phyloP scores from a whole-genome alignment of 306 rosid genomes.

The Trichosanthes truncata region DNA sequence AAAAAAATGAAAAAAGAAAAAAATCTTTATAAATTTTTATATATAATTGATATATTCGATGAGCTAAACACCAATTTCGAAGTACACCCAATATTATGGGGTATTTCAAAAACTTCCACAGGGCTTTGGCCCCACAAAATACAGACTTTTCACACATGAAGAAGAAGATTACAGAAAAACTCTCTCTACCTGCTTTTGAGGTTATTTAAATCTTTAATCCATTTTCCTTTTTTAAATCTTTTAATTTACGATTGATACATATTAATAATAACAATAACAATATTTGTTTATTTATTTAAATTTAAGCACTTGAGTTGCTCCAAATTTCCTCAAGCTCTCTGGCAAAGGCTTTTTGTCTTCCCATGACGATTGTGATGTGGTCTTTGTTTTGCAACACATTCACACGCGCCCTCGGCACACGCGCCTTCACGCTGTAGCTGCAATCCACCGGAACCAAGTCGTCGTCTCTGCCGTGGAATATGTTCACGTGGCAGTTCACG shows the following conservation, averaged over 20 bases:
- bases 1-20: too few relatives aligned
- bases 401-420: constrained; percentile 56
- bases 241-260: not conserved
- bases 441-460: constrained; percentile 75
- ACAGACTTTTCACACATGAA: not conserved
- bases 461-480: constrained; percentile 73
- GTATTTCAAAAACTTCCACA: not conserved
- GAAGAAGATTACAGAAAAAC: not conserved
- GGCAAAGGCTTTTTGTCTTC: constrained; percentile 69
- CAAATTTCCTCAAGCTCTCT: constrained; percentile 75
- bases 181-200: not conserved
- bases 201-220: not conserved
- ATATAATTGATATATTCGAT: not conserved
- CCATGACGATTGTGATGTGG: constrained; percentile 83
- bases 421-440: constrained; percentile 44
- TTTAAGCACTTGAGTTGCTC: constrained; percentile 28
- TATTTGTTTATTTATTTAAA: not conserved
- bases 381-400: constrained; percentile 65
- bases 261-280: not conserved
- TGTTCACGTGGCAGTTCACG: constrained; percentile 41
- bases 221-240: not conserved
- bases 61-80: not conserved
- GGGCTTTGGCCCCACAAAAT: not conserved
- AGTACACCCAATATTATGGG: not conserved
- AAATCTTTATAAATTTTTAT: not conserved